Percentiles rank a stretch among this genome's conserved stretches.
These are phyloP conservation scores for Hyphopichia wangnamkhiaoensis DNA, from an alignment of 1,139 yeast genomes.

Conservation along the genomic window DNA sequence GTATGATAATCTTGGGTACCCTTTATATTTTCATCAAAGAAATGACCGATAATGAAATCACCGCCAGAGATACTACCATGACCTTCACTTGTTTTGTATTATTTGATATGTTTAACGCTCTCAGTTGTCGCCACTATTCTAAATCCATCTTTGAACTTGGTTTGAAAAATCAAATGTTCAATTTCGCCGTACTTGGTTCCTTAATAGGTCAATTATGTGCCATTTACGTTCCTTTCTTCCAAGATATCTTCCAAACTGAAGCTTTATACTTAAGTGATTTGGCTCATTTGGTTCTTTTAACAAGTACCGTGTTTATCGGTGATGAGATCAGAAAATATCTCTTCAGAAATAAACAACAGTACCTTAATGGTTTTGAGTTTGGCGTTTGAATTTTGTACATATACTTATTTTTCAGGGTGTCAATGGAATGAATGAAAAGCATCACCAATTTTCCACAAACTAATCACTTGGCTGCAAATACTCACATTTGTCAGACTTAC, in stretches of 20 bases:
- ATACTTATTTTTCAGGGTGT: background rate
- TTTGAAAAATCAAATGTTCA: conserved; percentile 80
- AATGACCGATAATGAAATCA: conserved; percentile 77
- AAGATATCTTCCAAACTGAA: conserved; percentile 89
- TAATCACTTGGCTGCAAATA: no score
- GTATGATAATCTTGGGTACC: conserved; percentile 74
- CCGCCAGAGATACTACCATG: conserved; percentile 98
- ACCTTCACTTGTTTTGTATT: conserved; percentile 95
- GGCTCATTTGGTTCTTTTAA: conserved; percentile 55
- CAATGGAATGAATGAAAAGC: background rate
- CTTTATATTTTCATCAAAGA: conserved; percentile 81
- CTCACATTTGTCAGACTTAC: no score
- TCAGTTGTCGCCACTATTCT: conserved; percentile 84
- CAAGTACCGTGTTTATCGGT: conserved; percentile 80
- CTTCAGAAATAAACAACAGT: conserved; percentile 11
- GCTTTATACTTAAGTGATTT: conserved; percentile 73
- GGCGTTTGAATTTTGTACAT: conserved; percentile 3
- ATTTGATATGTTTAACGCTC: conserved; percentile 94
- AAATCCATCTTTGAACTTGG: conserved; percentile 84
- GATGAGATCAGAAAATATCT: conserved; percentile 76
- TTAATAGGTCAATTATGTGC: conserved; percentile 91
- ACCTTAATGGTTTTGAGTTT: conserved; percentile 5
- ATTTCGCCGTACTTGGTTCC: conserved; percentile 88
- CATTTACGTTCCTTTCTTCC: conserved; percentile 89
- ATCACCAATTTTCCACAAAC: background rate